Evolutionary conservation across 306 rosid species (phyloP), one percentile per base, ranked within the genome.

Genomic region (Acacia confusa): DNA sequence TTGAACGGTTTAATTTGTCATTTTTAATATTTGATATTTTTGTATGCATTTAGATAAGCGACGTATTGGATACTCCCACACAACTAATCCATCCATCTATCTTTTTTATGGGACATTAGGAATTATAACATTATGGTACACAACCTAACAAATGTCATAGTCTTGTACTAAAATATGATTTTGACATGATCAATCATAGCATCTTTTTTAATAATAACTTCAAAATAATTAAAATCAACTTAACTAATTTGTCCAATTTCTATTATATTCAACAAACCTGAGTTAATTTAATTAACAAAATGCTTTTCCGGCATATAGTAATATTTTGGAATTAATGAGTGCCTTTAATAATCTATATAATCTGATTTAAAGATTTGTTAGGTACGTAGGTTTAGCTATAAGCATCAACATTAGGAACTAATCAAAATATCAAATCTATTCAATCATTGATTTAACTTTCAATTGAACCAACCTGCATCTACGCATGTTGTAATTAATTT

Each of bases 381-480:
- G 70, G 43, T 65, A 6, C 16, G 66, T 25, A 60, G 70, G 38
- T 65, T 65, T 66, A 66, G 72, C 72, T 66, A 66, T 40, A 66
- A 66, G 47, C 72, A 66, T 34, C 45, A 66, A 66, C 2, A 32
- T 34, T 66, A 66, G 45, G 41, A 65, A 6, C 38, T 9, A 57
- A 13, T 63, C 25, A n/a, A n/a, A n/a, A n/a, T n/a, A n/a, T n/a
- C n/a, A 53, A 53, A 25, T 60, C 34, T 12, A 24, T 25, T 25
- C 32, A 60, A 15, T 34, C 40, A 7, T 65, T 15, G 36, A 65
- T 17, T 17, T 15, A 65, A 65, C 22, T 6, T 65, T 30, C 41
- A 14, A 32, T 30, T 65, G 12, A 65, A 65, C 40, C 2, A 30
- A 65, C 69, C 12, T 30, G 6, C 22, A 65, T 28, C 16, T 13